These are phyloP conservation scores for Dioszegia aurantiaca DNA, from an alignment of 768 basidiomycete species.

Conservation along the genomic window DNA sequence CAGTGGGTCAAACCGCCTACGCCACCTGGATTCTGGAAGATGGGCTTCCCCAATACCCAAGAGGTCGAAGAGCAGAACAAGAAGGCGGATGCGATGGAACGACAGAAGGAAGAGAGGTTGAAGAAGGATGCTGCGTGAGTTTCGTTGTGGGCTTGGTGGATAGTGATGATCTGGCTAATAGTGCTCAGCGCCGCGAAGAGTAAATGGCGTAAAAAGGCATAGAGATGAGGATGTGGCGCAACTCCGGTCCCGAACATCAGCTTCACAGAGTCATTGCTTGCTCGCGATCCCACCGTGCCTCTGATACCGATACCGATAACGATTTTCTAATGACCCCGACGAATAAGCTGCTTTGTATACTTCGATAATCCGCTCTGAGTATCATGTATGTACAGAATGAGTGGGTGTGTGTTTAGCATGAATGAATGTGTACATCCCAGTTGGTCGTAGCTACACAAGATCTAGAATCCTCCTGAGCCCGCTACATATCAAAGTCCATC, in stretches of 20 bases:
- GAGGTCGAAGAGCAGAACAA: conserved; percentile 72
- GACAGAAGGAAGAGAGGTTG: conserved; percentile 62
- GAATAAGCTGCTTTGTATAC: not conserved
- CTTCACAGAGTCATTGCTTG: no score
- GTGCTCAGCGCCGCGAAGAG: conserved; percentile 3
- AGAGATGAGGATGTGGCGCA: no score
- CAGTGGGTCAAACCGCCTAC: conserved; percentile 70
- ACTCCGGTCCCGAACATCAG: no score
- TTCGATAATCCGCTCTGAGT: no score
- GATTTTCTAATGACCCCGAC: no score
- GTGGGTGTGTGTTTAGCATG: not conserved
- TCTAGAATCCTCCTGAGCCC: no score
- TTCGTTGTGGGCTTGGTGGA: not conserved
- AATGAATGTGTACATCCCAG: no score
- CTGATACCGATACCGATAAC: no score
- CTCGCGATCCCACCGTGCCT: not conserved
- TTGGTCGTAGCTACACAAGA: no score
- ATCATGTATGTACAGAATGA: not conserved
- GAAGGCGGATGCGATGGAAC: conserved; percentile 69
- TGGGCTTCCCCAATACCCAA: conserved; percentile 85
- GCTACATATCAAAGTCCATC: no score
- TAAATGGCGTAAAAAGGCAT: conserved; percentile 12
- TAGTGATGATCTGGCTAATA: not conserved
- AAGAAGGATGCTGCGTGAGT: conserved; percentile 63
- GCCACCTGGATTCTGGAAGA: conserved; percentile 85